Evolutionary conservation across 1,284 basidiomycete genomes (phyloP).

Genomic region (Rhodofomes roseus): DNA sequence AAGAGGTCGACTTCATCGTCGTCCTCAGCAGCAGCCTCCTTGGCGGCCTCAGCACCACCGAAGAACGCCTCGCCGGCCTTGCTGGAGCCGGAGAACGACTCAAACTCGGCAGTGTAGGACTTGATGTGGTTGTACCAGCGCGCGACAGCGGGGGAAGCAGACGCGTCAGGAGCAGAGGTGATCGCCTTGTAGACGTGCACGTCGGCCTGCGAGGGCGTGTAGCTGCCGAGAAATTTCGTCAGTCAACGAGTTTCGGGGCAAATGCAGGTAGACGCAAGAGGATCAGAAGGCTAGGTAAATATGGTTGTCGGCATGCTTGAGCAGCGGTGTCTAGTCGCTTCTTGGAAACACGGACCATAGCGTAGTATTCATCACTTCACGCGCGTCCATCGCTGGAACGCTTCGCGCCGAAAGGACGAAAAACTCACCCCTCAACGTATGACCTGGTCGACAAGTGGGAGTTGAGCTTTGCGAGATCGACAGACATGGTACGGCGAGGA

Average conservation of each 20-base stretch:
- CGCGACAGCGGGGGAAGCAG: conserved; percentile 73
- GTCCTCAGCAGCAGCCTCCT: conserved; percentile 75
- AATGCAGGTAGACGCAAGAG: conserved; percentile 20
- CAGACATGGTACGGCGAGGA: conserved; percentile 52
- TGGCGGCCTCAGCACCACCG: conserved; percentile 42
- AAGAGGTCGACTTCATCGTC: conserved; percentile 93
- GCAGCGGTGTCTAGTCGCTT: conserved; percentile 96
- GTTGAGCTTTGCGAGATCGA: conserved; percentile 77
- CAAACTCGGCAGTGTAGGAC: conserved; percentile 81
- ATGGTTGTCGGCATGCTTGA: conserved; percentile 74
- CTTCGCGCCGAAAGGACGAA: conserved; percentile 8
- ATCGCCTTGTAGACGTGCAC: conserved; percentile 89
- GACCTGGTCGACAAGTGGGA: conserved; percentile 81
- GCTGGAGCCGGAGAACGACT: conserved; percentile 80
- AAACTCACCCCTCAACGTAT: conserved; percentile 88
- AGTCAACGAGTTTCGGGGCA: conserved; percentile 14
- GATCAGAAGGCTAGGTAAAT: conserved; percentile 87
- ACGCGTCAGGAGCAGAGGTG: conserved; percentile 59
- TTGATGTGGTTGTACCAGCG: conserved; percentile 96
- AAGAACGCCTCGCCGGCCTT: conserved; percentile 77
- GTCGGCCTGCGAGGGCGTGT: conserved; percentile 95
- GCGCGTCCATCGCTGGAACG: conserved; percentile 17
- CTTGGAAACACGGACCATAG: conserved; percentile 99
- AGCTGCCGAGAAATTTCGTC: conserved; percentile 46
- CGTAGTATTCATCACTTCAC: conserved; percentile 67